phyloP scores from a whole-genome alignment of 202 grass and related monocot genomes.

The Panicum virgatum region DNA sequence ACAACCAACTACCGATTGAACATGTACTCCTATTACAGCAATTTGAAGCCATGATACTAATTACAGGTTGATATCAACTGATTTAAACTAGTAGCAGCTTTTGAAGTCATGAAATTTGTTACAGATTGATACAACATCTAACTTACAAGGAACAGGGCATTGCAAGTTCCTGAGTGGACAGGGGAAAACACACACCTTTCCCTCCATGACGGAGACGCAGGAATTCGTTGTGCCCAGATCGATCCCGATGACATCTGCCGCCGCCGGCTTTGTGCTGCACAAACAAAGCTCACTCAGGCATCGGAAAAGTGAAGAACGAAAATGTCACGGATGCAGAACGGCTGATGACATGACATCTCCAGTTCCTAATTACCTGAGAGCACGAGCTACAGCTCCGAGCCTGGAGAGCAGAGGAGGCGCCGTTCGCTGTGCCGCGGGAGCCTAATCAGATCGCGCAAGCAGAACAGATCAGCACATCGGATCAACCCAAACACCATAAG shows the following conservation, averaged over 20 bases:
- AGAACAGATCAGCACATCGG: neutral
- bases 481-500: neutral
- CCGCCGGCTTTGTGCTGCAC: conserved; percentile 66
- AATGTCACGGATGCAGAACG: neutral
- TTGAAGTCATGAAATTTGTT: neutral
- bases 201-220: conserved; percentile 88
- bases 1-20: conserved; percentile 19
- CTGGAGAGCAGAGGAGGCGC: conserved; percentile 53
- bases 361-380: conserved; percentile 58
- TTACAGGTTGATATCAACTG: conserved; percentile 2
- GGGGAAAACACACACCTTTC: conserved; percentile 55
- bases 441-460: conserved; percentile 40
- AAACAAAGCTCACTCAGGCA: neutral
- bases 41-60: neutral
- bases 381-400: conserved; percentile 61
- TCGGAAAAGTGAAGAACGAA: neutral
- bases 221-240: conserved; percentile 93
- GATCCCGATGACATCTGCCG: conserved; percentile 76
- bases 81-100: neutral
- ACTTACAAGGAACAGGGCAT: neutral
- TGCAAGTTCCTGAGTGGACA: neutral
- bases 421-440: conserved; percentile 15
- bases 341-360: neutral
- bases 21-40: neutral
- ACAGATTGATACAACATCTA: neutral